Evolutionary conservation across 1,139 yeast genomes (phyloP).

Genomic region (Dujonia santamariae): DNA sequence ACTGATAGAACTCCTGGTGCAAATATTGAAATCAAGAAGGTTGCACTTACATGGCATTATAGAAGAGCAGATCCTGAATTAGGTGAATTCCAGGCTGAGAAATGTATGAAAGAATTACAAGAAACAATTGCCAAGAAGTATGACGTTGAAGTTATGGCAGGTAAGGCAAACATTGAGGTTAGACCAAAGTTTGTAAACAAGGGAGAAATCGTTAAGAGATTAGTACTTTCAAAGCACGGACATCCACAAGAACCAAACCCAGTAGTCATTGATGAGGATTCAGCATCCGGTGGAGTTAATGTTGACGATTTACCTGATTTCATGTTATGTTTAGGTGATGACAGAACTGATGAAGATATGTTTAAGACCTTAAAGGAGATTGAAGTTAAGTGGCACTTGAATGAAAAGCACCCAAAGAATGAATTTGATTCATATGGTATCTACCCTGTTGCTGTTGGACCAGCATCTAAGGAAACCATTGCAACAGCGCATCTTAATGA

Average conservation of each 20-base stretch:
- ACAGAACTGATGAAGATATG: slow-evolving; percentile 97
- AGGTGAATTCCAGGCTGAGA: slow-evolving; percentile 81
- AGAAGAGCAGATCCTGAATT: slow-evolving; percentile 91
- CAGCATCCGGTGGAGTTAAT: slow-evolving; percentile 38
- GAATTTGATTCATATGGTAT: slow-evolving; percentile 57
- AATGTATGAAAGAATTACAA: slow-evolving; percentile 64
- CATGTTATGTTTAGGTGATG: slow-evolving; percentile 90
- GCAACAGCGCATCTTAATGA: slow-evolving; percentile 88
- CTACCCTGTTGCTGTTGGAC: slow-evolving; percentile 92
- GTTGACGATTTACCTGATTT: slow-evolving; percentile 64
- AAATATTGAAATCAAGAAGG: slow-evolving; percentile 80
- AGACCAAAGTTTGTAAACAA: slow-evolving; percentile 92
- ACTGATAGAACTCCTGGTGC: slow-evolving; percentile 93
- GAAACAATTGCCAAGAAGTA: slow-evolving; percentile 59
- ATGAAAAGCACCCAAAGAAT: slow-evolving; percentile 38
- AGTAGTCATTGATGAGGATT: slow-evolving; percentile 19
- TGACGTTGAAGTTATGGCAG: slow-evolving; percentile 92
- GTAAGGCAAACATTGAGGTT: slow-evolving; percentile 95
- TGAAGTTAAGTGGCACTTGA: slow-evolving; percentile 46
- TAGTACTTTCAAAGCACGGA: slow-evolving; percentile 65
- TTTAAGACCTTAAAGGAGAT: slow-evolving; percentile 67
- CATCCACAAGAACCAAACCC: slow-evolving; percentile 35
- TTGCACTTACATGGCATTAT: slow-evolving; percentile 97
- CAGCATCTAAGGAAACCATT: slow-evolving; percentile 83
- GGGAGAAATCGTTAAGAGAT: slow-evolving; percentile 88